A percentile compares a stretch with the other conserved stretches of the same genome.
Conservation (phyloP, 495 filamentous ascomycete species). For the Podospora pseudoanserina region DNA sequence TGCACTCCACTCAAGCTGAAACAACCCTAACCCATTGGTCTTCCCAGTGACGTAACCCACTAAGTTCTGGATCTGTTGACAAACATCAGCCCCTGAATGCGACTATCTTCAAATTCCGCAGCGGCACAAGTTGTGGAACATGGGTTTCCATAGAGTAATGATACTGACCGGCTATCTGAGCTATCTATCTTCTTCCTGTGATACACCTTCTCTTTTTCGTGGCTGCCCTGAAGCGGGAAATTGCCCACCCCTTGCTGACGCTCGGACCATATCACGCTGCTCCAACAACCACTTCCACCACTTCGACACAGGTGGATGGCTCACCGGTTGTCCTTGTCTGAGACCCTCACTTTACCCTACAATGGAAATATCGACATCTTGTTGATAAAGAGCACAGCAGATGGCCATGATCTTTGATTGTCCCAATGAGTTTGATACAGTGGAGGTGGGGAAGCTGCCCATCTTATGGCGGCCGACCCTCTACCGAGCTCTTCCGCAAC, state of each 20-base stretch:
- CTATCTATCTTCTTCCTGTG: background rate
- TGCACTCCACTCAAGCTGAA: background rate
- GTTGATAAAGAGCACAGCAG: background rate
- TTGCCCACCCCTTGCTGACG: background rate
- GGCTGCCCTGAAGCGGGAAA: background rate
- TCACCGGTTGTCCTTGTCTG: background rate
- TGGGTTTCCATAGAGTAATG: background rate
- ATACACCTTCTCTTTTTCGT: background rate
- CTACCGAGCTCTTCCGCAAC: background rate
- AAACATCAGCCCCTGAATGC: background rate
- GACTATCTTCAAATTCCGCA: background rate
- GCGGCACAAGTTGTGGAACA: background rate
- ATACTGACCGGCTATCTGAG: background rate
- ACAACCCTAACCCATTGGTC: conserved; percentile 11
- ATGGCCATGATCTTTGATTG: background rate
- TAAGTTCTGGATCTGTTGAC: background rate
- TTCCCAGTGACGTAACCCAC: background rate
- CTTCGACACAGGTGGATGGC: background rate
- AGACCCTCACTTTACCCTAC: background rate
- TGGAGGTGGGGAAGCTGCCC: background rate
- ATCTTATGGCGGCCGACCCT: background rate
- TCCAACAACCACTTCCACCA: background rate
- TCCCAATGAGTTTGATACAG: background rate
- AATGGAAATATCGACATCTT: background rate
- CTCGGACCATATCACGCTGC: background rate